phyloP scores from a whole-genome alignment of 371 early-diverging fungal species.

The Entomophthora muscae region DNA sequence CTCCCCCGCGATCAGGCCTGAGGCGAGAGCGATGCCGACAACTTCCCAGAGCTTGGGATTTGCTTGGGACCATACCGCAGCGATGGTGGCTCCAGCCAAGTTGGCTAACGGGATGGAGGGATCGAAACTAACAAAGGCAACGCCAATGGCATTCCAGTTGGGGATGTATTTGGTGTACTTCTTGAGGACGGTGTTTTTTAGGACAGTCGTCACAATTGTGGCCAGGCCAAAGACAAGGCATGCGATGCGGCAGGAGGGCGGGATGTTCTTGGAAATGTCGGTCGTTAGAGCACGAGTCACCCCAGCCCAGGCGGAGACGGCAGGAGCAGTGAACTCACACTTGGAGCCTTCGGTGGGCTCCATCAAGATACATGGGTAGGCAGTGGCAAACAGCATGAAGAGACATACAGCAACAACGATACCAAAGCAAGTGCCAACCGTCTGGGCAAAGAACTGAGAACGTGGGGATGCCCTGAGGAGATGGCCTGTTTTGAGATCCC shows the following conservation, averaged over 20 bases:
- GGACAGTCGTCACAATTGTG: constrained; percentile 24
- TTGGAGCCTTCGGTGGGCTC: constrained; percentile 11
- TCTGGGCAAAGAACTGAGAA: constrained; percentile 44
- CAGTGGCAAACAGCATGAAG: constrained; percentile 37
- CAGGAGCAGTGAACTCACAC: constrained; percentile 34
- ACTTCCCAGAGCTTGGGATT: constrained; percentile 20
- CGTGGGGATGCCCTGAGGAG: constrained; percentile 39
- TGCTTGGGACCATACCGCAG: constrained; percentile 30
- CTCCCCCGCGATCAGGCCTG: constrained; percentile 55
- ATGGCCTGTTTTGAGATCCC: constrained; percentile 46
- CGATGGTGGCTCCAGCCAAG: constrained; percentile 34
- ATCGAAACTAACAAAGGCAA: constrained; percentile 40
- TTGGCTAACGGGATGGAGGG: constrained; percentile 36
- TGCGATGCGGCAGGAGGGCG: constrained; percentile 16
- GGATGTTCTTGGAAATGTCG: constrained; percentile 12
- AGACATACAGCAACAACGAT: constrained; percentile 34
- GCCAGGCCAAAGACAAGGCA: constrained; percentile 24
- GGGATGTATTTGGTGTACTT: constrained; percentile 31
- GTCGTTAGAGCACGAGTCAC: constrained; percentile 34
- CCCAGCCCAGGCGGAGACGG: constrained; percentile 44
- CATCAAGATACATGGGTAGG: constrained; percentile 34
- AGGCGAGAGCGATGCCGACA: constrained; percentile 35
- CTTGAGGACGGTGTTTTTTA: constrained; percentile 29
- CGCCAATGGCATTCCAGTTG: constrained; percentile 45
- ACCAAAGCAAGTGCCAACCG: constrained; percentile 38